phyloP scores from a whole-genome alignment of 2,329 filamentous ascomycete genomes.

The Kalmusia sp. region DNA sequence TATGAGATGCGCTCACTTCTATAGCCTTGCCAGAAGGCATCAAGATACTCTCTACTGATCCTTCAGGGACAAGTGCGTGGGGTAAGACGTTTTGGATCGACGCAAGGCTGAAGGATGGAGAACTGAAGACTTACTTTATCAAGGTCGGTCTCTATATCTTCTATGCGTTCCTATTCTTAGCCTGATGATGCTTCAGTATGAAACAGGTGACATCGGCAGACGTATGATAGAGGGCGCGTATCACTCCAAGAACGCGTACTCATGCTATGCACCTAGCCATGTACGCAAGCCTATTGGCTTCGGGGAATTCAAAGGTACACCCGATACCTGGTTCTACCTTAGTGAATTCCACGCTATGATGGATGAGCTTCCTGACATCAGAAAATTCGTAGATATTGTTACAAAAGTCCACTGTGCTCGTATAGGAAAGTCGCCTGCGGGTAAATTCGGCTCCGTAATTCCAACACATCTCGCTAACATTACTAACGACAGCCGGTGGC shows the following conservation, averaged over 20 bases:
- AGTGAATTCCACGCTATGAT: conserved; percentile 16
- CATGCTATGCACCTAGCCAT: not conserved
- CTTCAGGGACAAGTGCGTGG: not conserved
- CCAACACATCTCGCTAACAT: conserved; percentile 16
- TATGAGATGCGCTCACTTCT: not conserved
- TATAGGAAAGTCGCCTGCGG: conserved; percentile 12
- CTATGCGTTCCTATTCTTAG: not conserved
- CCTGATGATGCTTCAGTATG: not conserved
- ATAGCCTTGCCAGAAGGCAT: not conserved
- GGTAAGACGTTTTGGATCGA: conserved; percentile 11
- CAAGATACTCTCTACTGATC: conserved; percentile 2
- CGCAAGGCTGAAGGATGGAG: conserved; percentile 4
- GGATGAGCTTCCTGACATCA: conserved; percentile 6
- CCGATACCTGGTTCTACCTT: conserved; percentile 17
- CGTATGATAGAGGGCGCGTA: conserved; percentile 15
- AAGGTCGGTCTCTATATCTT: conserved; percentile 5
- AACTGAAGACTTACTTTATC: conserved; percentile 10
- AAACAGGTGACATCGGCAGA: conserved; percentile 4
- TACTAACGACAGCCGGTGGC: conserved; percentile 11
- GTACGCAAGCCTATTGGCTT: conserved; percentile 13
- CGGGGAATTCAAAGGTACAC: conserved; percentile 7
- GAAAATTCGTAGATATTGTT: conserved; percentile 4
- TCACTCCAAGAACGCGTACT: conserved; percentile 7
- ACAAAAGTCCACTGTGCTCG: conserved; percentile 12
- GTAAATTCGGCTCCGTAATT: conserved; percentile 13